Evolutionary conservation across 1,284 basidiomycete species (phyloP), one percentile per base, ranked within the genome.

Genomic region (Malassezia japonica): DNA sequence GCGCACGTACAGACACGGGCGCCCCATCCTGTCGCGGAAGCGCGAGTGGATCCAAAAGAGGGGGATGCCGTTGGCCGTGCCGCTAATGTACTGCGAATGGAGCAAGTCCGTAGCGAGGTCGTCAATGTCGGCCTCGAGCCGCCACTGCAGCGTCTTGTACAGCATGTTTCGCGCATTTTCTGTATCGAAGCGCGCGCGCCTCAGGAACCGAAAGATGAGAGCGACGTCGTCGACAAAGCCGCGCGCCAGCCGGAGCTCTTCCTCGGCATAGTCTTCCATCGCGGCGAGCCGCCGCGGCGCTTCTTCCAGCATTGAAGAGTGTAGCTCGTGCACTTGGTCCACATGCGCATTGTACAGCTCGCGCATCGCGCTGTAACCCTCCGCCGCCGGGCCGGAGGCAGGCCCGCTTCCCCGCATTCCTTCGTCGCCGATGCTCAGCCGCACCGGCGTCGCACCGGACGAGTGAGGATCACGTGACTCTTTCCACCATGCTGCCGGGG

Each of bases 41-140:
- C 50, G 24, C 23, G 58, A 56, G 40, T 70, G 65, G 39, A 66
- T 51, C 64, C 65, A 72, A 32, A 74, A 67, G 12, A 74, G 57
- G 12, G 72, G 72, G 15, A 50, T 32, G 13, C 39, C 34, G 20
- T 50, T 40, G 23, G 4, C 8, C 34, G 53, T 46, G 15, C 34
- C 36, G 20, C 42, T 42, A 44, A 52, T 56, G 46, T 48, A 56
- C 27, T 44, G 20, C 33, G 55, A 46, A 24, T 49, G 44, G 23
- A 56, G 43, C 35, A 45, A 15, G 21, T 45, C 47, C n/a, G 36
- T 33, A 12, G 51, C 29, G n/a, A 48, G 27, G n/a, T 25, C 40
- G 39, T 46, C 37, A 23, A 56, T 48, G 28, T 18, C 36, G 5
- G 31, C 40, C 24, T 54, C 51, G 27, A 48, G 28, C 8, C 40